These are phyloP conservation scores for Pichia sp. DNA, from an alignment of 1,139 yeast species.

Conservation along the genomic window DNA sequence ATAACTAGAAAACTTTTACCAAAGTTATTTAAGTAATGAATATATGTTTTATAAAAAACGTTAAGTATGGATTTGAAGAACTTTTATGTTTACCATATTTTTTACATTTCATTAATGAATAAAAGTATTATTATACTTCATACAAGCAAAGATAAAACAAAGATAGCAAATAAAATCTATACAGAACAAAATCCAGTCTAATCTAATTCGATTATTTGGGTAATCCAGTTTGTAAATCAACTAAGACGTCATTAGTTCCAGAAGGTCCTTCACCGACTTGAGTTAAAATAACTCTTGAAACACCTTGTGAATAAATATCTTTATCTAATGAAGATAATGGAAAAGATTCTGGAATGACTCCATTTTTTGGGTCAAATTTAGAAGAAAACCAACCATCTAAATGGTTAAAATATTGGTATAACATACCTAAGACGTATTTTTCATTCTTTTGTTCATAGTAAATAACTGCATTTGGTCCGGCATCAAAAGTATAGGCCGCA, in stretches of 20 bases:
- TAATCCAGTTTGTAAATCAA: conserved; percentile 44
- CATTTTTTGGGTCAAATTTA: conserved; percentile 7
- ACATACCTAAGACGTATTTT: conserved; percentile 52
- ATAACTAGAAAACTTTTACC: too few species aligned
- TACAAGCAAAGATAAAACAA: neutral
- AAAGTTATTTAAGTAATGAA: neutral
- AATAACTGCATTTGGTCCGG: conserved; percentile 97
- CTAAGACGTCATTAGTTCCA: conserved; percentile 45
- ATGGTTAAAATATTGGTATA: conserved; percentile 47
- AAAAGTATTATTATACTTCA: too few species aligned
- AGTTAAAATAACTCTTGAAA: conserved; percentile 76
- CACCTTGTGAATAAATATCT: conserved; percentile 54
- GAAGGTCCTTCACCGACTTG: conserved; percentile 85
- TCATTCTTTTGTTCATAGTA: conserved; percentile 79
- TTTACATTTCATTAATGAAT: too few species aligned
- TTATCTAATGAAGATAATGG: conserved; percentile 41
- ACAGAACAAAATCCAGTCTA: neutral
- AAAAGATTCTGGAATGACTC: conserved; percentile 30
- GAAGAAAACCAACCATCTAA: conserved; percentile 67
- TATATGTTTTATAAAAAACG: too few species aligned
- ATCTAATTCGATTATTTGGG: conserved; percentile 29
- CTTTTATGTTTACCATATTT: too few species aligned
- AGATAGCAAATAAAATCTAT: conserved; percentile 1
- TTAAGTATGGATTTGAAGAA: too few species aligned
- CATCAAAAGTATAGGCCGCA: conserved; percentile 97